Base-by-base conservation (phyloP, 495 filamentous ascomycete genomes). In the Penicillium crystallinum region DNA sequence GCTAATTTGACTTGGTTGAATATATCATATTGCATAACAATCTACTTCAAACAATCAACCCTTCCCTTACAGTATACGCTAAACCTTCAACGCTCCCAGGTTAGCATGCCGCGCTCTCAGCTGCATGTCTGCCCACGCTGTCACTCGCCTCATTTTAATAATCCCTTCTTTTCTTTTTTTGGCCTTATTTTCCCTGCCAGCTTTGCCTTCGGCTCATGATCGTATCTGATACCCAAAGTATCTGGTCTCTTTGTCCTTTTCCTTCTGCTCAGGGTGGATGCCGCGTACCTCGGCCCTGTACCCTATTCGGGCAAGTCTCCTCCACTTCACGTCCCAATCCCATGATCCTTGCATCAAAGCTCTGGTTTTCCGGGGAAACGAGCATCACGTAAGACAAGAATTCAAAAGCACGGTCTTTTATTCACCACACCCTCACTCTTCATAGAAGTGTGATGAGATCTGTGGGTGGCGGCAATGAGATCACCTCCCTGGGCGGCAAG, bases 241-340 rank as follows among this genome's bases (percentile, higher is more conserved):
- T 39, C 39, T 21, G 2, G 22, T 46, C 22, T 49, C 35, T 27
- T 18, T 41, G 45, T 53, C 27, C 27, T 40, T 54, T 47, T 42
- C 25, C 35, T 37, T 31, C 15, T 46, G 17, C 21, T 44, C n/a
- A 6, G 17, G 2, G 12, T 42, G 14, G 37, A 42, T 35, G 45
- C 45, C 33, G 39, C 22, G n/a, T 37, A 48, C 18, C 56, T 70
- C 67, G 67, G 67, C 62, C 52, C 30, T 66, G 43, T 58, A 47
- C 46, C 67, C 59, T 30, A 37, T 63, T 67, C 29, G 38, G 64
- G 67, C n/a, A 64, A 60, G 31, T 44, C 18, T 40, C 56, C 54
- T 61, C 56, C 50, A 56, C 52, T 38, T 48, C 37, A 52, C 38
- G 54, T 58, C 38, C 40, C 57, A 60, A 55, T 34, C 17, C 40